phyloP scores from a whole-genome alignment of 2,329 filamentous ascomycete species.

The Blastomyces parvus region DNA sequence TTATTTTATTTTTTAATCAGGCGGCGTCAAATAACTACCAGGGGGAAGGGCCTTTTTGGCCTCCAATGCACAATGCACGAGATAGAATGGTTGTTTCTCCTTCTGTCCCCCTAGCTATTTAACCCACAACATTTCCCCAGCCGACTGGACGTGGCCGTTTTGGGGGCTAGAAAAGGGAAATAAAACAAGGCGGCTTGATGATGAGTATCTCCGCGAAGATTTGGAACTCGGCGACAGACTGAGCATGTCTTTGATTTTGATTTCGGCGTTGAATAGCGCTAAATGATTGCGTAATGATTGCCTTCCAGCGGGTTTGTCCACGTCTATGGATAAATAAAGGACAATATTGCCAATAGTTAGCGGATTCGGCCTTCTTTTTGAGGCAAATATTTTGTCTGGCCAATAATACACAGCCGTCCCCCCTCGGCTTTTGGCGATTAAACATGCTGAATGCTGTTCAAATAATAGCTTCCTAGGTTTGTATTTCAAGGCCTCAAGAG shows the following conservation, averaged over 20 bases:
- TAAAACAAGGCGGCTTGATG: neutral
- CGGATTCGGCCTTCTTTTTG: neutral
- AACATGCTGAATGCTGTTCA: neutral
- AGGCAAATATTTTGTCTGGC: neutral
- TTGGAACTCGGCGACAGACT: neutral
- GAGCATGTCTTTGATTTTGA: neutral
- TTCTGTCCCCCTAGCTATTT: too few species aligned
- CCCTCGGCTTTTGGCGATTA: neutral
- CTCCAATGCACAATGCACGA: neutral
- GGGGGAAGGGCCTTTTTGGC: neutral
- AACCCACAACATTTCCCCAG: too few species aligned
- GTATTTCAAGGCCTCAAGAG: too few species aligned
- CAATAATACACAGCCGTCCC: neutral
- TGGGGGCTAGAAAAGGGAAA: neutral
- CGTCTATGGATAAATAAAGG: too few species aligned
- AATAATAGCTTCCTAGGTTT: too few species aligned
- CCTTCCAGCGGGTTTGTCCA: neutral
- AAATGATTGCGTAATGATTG: neutral
- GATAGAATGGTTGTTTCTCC: neutral
- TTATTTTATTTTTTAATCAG: neutral
- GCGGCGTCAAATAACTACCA: neutral
- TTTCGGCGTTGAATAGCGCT: neutral
- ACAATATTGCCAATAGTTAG: neutral
- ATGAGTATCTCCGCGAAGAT: neutral
- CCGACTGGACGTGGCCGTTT: neutral